These are phyloP conservation scores for Exophiala sideris DNA, from an alignment of 2,329 filamentous ascomycete genomes.

Conservation along the genomic window DNA sequence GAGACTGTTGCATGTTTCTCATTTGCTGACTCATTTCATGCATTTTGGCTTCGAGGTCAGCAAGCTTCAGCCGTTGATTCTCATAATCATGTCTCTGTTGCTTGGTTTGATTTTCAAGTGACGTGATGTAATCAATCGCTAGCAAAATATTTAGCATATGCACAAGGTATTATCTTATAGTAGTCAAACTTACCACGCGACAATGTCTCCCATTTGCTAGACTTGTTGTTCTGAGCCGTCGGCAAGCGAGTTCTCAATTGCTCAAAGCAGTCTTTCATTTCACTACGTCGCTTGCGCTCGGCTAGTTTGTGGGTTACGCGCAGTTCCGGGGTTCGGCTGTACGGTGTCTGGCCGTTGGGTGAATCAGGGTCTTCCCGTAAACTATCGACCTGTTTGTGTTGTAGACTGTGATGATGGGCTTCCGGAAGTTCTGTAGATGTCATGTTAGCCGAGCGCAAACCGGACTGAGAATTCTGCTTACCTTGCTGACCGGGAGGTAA, in stretches of 20 bases:
- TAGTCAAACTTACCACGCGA: constrained; percentile 38
- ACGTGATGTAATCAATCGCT: constrained; percentile 49
- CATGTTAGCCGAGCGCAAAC: neutral
- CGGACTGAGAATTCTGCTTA: constrained; percentile 28
- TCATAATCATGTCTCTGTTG: constrained; percentile 38
- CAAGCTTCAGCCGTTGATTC: constrained; percentile 32
- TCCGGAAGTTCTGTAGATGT: constrained; percentile 42
- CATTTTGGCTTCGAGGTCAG: constrained; percentile 32
- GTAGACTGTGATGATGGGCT: constrained; percentile 47
- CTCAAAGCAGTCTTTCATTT: constrained; percentile 54
- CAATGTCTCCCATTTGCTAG: constrained; percentile 52
- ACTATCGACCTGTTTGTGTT: constrained; percentile 47
- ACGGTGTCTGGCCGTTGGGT: constrained; percentile 42
- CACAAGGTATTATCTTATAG: neutral
- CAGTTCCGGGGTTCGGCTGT: constrained; percentile 49
- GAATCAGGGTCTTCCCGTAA: constrained; percentile 46
- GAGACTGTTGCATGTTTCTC: constrained; percentile 26
- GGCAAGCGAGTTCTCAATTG: constrained; percentile 44
- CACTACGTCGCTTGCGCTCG: constrained; percentile 50
- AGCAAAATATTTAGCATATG: constrained; percentile 3
- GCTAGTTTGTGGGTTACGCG: constrained; percentile 50
- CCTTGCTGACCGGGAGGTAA: constrained; percentile 48
- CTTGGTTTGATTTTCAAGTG: constrained; percentile 41
- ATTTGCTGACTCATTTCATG: constrained; percentile 36
- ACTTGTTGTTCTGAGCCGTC: constrained; percentile 48